phyloP scores from a whole-genome alignment of 768 basidiomycete species.

The Leccinellum rugosiceps region DNA sequence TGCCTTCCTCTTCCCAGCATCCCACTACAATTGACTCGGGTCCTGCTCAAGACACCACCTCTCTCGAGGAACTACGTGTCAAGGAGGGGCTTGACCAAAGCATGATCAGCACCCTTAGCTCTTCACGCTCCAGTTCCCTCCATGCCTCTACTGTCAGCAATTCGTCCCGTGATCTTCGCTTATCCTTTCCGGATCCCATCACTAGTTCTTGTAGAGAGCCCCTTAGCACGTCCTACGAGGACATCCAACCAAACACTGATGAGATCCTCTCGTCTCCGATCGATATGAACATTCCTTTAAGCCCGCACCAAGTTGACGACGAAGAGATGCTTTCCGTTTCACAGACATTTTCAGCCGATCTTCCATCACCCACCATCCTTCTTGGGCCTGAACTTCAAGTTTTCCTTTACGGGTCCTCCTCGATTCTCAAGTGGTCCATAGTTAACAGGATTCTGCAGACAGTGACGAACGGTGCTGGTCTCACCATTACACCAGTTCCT shows the following conservation, averaged over 20 bases:
- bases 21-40: slow-evolving; percentile 27
- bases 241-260: slow-evolving; percentile 42
- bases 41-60: slow-evolving; percentile 33
- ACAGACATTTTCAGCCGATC: slow-evolving; percentile 25
- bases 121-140: slow-evolving; percentile 64
- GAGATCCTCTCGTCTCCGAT: slow-evolving; percentile 27
- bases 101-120: slow-evolving; percentile 74
- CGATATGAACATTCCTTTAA: slow-evolving; percentile 16
- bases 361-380: slow-evolving; percentile 27
- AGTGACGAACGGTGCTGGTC: slow-evolving; percentile 38
- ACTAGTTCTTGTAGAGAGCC: slow-evolving; percentile 66
- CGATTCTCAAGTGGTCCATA: slow-evolving; percentile 58
- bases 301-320: slow-evolving; percentile 27
- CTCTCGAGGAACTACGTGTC: slow-evolving; percentile 63
- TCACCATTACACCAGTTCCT: slow-evolving; percentile 24
- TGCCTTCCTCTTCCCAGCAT: slow-evolving; percentile 16
- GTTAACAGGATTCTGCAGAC: slow-evolving; percentile 58
- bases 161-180: slow-evolving; percentile 68
- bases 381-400: slow-evolving; percentile 50
- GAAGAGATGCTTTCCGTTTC: slow-evolving; percentile 28
- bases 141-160: slow-evolving; percentile 52
- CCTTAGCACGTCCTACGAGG: slow-evolving; percentile 54
- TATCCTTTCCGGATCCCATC: slow-evolving; percentile 83
- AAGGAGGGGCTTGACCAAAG: slow-evolving; percentile 79
- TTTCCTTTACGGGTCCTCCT: slow-evolving; percentile 63